A percentile compares a stretch with the other conserved stretches of the same genome.
phyloP scores from a whole-genome alignment of 345 rosid species.

The Citrus australasica region DNA sequence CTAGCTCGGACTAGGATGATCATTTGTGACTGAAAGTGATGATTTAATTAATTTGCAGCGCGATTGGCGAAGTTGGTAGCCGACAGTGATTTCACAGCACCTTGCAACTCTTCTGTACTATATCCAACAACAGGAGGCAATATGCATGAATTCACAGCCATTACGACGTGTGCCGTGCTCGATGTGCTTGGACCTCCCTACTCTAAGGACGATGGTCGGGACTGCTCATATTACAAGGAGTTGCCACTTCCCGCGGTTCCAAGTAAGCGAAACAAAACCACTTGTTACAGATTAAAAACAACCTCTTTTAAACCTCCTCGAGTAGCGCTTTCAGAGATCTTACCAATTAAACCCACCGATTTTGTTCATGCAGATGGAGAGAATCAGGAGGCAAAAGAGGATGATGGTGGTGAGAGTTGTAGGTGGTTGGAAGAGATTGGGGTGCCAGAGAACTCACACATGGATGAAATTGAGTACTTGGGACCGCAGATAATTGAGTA shows the following conservation, averaged over 20 bases:
- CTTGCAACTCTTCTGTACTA: conserved; percentile 59
- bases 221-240: conserved; percentile 60
- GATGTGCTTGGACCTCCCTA: conserved; percentile 81
- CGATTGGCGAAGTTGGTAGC: conserved; percentile 43
- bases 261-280: conserved; percentile 30
- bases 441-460: conserved; percentile 44
- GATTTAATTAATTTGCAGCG: conserved; percentile 28
- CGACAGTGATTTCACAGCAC: conserved; percentile 38
- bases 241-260: conserved; percentile 22
- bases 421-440: conserved; percentile 64
- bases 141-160: conserved; percentile 60
- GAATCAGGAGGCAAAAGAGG: conserved; percentile 14
- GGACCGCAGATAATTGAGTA: conserved; percentile 46
- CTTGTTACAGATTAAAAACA: neutral
- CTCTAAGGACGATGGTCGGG: conserved; percentile 50
- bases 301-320: neutral
- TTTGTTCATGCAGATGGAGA: conserved; percentile 37
- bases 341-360: neutral
- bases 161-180: conserved; percentile 62
- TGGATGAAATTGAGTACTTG: conserved; percentile 52
- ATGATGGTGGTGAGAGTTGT: conserved; percentile 11
- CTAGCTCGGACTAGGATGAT: neutral
- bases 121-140: conserved; percentile 80
- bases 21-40: neutral
- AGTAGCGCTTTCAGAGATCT: neutral